Conservation (phyloP, 2,329 filamentous ascomycete species). For the Lachnellula occidentalis region DNA sequence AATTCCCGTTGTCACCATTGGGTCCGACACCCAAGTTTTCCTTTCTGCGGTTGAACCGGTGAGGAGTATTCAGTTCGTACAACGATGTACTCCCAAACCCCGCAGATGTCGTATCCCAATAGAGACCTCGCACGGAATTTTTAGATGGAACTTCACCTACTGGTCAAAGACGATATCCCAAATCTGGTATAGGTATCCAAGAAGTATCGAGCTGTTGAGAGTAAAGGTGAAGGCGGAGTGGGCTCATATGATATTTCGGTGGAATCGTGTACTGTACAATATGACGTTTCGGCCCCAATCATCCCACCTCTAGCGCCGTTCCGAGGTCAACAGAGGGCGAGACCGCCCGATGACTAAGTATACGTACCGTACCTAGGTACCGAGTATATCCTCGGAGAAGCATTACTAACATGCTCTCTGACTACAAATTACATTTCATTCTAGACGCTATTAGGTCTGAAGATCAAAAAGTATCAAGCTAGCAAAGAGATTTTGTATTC, state of each 20-base stretch:
- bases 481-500: too few species aligned
- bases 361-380: background rate
- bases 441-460: too few species aligned
- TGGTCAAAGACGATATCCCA: conserved; percentile 9
- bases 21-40: background rate
- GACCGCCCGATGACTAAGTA: conserved; percentile 12
- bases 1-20: too few species aligned
- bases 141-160: conserved; percentile 4
- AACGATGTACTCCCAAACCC: background rate
- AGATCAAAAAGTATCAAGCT: too few species aligned
- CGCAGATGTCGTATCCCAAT: background rate
- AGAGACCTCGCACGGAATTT: background rate
- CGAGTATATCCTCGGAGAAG: background rate
- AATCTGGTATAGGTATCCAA: background rate
- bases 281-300: conserved; percentile 16
- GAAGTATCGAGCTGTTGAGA: background rate
- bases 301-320: conserved; percentile 20
- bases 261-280: conserved; percentile 10
- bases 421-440: too few species aligned
- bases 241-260: background rate
- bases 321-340: background rate
- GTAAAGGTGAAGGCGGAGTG: background rate
- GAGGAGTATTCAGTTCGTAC: background rate
- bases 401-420: too few species aligned
- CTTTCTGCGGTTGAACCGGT: background rate